Conservation (phyloP, 495 filamentous ascomycete genomes). For the Friedmanniomyces simplex region DNA sequence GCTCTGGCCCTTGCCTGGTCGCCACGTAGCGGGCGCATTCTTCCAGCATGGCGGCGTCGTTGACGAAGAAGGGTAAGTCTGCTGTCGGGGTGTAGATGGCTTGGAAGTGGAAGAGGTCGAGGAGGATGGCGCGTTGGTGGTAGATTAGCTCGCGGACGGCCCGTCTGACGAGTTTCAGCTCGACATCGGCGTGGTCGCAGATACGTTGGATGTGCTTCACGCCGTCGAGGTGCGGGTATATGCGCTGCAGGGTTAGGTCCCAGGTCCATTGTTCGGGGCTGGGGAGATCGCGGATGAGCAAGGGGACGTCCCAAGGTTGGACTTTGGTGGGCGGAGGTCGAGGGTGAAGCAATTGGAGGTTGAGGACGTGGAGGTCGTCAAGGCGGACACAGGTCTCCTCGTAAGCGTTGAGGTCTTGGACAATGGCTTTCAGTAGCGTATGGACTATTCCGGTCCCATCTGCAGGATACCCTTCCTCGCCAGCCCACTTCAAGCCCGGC, state of each 20-base stretch:
- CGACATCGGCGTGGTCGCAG: constrained; percentile 70
- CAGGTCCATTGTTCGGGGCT: constrained; percentile 71
- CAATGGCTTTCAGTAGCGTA: constrained; percentile 76
- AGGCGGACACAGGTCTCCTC: constrained; percentile 93
- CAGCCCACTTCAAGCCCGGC: constrained; percentile 22
- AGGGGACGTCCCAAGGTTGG: constrained; percentile 78
- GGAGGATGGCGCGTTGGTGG: constrained; percentile 75
- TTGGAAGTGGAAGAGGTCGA: constrained; percentile 88
- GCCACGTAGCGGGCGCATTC: constrained; percentile 76
- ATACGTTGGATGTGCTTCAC: constrained; percentile 79
- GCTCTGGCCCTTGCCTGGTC: too few relatives aligned
- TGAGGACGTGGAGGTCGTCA: constrained; percentile 39
- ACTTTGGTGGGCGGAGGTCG: constrained; percentile 71
- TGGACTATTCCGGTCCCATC: constrained; percentile 40
- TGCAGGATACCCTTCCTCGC: constrained; percentile 9
- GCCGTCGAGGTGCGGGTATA: constrained; percentile 79
- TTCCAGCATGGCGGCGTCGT: constrained; percentile 58
- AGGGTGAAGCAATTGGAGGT: constrained; percentile 87
- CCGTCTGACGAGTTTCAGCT: constrained; percentile 70
- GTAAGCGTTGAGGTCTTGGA: constrained; percentile 94
- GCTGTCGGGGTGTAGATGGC: constrained; percentile 80
- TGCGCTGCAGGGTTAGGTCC: constrained; percentile 69
- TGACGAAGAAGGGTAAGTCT: constrained; percentile 63
- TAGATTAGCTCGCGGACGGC: constrained; percentile 80
- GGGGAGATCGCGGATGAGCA: constrained; percentile 72